phyloP scores from a whole-genome alignment of 2,329 filamentous ascomycete species.

The Diaporthe aspalathi region DNA sequence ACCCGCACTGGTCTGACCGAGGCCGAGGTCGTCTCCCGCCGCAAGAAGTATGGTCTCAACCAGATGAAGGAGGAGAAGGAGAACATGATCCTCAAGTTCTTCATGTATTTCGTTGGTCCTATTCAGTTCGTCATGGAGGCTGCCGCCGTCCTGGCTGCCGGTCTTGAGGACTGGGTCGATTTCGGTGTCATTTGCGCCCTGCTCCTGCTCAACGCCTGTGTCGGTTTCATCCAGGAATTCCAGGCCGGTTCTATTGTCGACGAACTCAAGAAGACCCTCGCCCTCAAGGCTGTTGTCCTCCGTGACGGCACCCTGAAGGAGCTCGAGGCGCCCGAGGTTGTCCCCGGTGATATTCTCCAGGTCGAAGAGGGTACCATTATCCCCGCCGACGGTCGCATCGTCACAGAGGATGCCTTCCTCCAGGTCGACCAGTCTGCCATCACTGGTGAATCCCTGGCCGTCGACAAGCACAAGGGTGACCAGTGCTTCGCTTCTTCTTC shows the following conservation, averaged over 20 bases:
- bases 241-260: slow-evolving; percentile 92
- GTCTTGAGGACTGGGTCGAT: slow-evolving; percentile 90
- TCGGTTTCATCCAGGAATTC: slow-evolving; percentile 91
- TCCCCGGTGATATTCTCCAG: slow-evolving; percentile 90
- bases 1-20: slow-evolving; percentile 69
- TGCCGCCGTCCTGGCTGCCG: slow-evolving; percentile 67
- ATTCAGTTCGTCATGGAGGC: slow-evolving; percentile 91
- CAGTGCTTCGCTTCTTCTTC: slow-evolving; percentile 86
- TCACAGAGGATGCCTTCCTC: slow-evolving; percentile 85
- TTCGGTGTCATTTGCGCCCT: slow-evolving; percentile 91
- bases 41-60: slow-evolving; percentile 84
- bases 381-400: slow-evolving; percentile 86
- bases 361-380: slow-evolving; percentile 94
- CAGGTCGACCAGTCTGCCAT: slow-evolving; percentile 94
- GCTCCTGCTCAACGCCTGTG: slow-evolving; percentile 83
- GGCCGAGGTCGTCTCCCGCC: slow-evolving; percentile 70
- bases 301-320: slow-evolving; percentile 83
- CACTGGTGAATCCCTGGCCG: slow-evolving; percentile 90
- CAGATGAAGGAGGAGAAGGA: slow-evolving; percentile 93
- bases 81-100: slow-evolving; percentile 85
- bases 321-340: slow-evolving; percentile 84
- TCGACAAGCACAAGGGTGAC: slow-evolving; percentile 87
- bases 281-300: slow-evolving; percentile 87
- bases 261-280: slow-evolving; percentile 89
- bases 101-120: slow-evolving; percentile 85